phyloP scores from a whole-genome alignment of 805 yeast genomes.

The Cyberlindnera euphorbiae region DNA sequence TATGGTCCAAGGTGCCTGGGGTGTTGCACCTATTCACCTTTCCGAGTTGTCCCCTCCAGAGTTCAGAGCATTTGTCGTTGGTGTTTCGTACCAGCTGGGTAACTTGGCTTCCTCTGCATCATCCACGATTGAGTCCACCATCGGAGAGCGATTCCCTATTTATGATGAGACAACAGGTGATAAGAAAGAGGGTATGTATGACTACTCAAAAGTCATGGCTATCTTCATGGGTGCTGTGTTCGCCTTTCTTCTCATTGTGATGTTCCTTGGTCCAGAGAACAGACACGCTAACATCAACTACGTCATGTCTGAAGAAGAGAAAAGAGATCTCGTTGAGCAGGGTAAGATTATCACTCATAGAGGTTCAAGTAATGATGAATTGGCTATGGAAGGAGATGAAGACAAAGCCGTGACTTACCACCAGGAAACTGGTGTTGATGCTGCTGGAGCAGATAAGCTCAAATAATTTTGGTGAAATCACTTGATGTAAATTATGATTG shows the following conservation, averaged over 20 bases:
- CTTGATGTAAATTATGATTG: background rate
- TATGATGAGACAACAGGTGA: conserved; percentile 25
- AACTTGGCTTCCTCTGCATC: conserved; percentile 63
- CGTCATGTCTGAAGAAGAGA: conserved; percentile 21
- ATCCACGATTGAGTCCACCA: conserved; percentile 60
- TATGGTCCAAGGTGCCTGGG: conserved; percentile 69
- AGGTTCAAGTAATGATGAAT: conserved; percentile 11
- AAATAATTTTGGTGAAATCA: too few relatives aligned
- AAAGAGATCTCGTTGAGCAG: conserved; percentile 18
- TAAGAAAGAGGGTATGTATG: conserved; percentile 30
- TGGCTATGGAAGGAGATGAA: conserved; percentile 5
- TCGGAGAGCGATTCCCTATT: conserved; percentile 52
- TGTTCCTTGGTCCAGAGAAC: conserved; percentile 60
- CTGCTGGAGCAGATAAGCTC: too few relatives aligned
- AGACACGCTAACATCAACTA: conserved; percentile 29
- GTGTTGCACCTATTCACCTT: conserved; percentile 58
- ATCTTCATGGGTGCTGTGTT: conserved; percentile 63
- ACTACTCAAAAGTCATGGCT: conserved; percentile 61
- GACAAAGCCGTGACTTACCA: conserved; percentile 10
- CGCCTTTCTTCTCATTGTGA: conserved; percentile 43
- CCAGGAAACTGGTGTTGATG: conserved; percentile 4
- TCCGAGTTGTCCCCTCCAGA: conserved; percentile 60
- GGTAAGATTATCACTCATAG: conserved; percentile 23
- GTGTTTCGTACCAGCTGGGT: conserved; percentile 64
- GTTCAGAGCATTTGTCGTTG: conserved; percentile 57